Base-by-base conservation (phyloP, 164 flowering plant species). In the Magnolia changhungtana region DNA sequence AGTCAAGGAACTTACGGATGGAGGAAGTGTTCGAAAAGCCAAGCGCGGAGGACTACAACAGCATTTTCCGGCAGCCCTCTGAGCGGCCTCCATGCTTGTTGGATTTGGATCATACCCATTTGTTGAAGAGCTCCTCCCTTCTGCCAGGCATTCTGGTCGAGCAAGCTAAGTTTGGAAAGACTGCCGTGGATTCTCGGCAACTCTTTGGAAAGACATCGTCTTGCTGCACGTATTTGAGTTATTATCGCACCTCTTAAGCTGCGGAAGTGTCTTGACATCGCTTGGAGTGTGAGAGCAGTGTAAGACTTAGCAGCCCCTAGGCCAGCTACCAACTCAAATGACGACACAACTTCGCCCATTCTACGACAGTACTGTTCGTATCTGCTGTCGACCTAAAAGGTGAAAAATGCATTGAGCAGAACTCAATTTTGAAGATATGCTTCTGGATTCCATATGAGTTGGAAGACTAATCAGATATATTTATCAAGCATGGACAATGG, bases 21-120 rank as follows among this genome's bases (percentile, higher is more conserved):
- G 31, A 95, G 92, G 64, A 95, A 91, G 81, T 93, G 97, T 79
- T 90, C 97, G 78, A 95, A 95, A 27, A 95, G 95, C 98, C 98
- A 95, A 63, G 96, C 76, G 4, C 97, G 93, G 51, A 95, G 94
- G 45, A 90, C 85, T 0, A 87, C 84, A 13, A 93, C 95, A 27
- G 96, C 91, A n/a, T 87, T 87, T 78, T 95, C 98, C 0, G 96
- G 98, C 75, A 95, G 81, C 8, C 98, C 98, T 80, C 95, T 83
- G 67, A 92, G 87, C 1, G 95, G 97, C 74, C 94, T 83, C 92
- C 93, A 92, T 10, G 86, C 84, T 72, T 90, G 94, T 23, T 89
- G 89, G 75, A 79, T 77, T 27, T 87, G 92, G 14, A 90, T 50
- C 78, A 90, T 63, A 2, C 92, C 94, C 70, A 89, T 85, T 65